Percentiles rank a stretch among this genome's conserved stretches.
These are phyloP conservation scores for Piedraia hortae DNA, from an alignment of 2,329 filamentous ascomycete genomes.

Conservation along the genomic window DNA sequence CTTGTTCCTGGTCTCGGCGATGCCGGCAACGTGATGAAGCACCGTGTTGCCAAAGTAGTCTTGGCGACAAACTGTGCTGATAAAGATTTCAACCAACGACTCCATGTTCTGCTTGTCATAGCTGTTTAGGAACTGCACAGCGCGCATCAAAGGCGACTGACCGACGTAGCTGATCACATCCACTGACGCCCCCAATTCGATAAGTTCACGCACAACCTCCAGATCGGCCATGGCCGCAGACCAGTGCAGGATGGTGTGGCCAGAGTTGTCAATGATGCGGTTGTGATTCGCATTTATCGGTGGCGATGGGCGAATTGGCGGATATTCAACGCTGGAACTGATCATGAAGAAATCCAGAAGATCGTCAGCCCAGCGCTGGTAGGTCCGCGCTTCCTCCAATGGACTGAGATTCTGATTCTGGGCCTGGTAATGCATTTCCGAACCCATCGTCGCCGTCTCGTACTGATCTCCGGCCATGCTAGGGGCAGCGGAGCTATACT, in stretches of 20 bases:
- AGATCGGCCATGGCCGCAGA: constrained; percentile 92
- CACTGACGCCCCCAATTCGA: constrained; percentile 50
- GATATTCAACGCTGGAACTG: constrained; percentile 27
- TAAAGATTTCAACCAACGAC: constrained; percentile 53
- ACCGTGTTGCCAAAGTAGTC: constrained; percentile 60
- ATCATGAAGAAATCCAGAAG: constrained; percentile 90
- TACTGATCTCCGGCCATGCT: constrained; percentile 38
- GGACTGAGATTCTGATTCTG: too few relatives aligned
- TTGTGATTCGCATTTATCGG: constrained; percentile 71
- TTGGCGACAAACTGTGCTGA: constrained; percentile 50
- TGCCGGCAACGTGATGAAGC: constrained; percentile 79
- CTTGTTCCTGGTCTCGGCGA: constrained; percentile 62
- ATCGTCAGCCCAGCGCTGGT: constrained; percentile 75
- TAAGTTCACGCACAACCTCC: constrained; percentile 67
- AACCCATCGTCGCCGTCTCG: constrained; percentile 58
- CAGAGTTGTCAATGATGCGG: constrained; percentile 75
- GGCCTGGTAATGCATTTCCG: constrained; percentile 49
- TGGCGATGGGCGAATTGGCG: constrained; percentile 42
- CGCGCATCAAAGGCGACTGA: constrained; percentile 83
- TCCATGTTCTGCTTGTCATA: constrained; percentile 84
- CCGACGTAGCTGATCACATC: constrained; percentile 32
- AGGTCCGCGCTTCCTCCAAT: too few relatives aligned
- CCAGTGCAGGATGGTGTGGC: constrained; percentile 87
- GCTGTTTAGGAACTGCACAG: constrained; percentile 90
- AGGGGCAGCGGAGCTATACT: constrained; percentile 9